Base-by-base conservation (phyloP, 2,329 filamentous ascomycete genomes). In the Thielaviopsis populi region DNA sequence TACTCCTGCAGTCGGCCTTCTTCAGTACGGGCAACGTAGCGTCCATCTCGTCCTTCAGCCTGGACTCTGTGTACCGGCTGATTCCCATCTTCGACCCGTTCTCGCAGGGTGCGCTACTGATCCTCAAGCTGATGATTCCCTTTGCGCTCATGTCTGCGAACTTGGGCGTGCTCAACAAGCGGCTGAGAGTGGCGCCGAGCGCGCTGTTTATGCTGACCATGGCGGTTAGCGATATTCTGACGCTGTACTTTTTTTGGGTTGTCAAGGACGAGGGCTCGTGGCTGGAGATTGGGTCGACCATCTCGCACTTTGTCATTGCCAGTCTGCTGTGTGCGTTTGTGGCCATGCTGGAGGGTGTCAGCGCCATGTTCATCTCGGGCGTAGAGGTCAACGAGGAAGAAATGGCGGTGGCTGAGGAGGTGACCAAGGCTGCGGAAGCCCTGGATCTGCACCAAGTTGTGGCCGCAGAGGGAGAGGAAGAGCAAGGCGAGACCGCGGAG, bases 1-100 rank as follows among this genome's bases (percentile, higher is more conserved):
- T 90, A 69, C 82, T 99, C 46, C 81, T 99, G 5, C 94, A 99
- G 74, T 92, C 91, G 2, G 94, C 88, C 61, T 99, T 99, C 75
- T 99, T 97, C 80, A 89, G 86, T 75, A 97, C 92, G 0, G 94
- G 94, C 68, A 99, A 99, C 75, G 84, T 99, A 65, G 94, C 94
- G 0, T 96, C 92, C 0, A 76, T 99, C 63, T 95, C 91, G 17
- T 89, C 90, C 0, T 99, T 99, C 77, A 95, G 88, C 67, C 79
- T 99, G 48, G 94, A 97, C 65, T 91, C 88, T 69, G 94, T 99
- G 6, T 83, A 80, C 72, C 86, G 94, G 1, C 83, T 99, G 6
- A 81, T 97, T 60, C 94, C 94, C 3, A 78, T 99, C 67, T 99
- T 99, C 74, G 89, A 92, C 71, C 94, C 94, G 11, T 95, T 97